Conservation (phyloP, 2,329 filamentous ascomycete species). For the Trichoderma sp. region DNA sequence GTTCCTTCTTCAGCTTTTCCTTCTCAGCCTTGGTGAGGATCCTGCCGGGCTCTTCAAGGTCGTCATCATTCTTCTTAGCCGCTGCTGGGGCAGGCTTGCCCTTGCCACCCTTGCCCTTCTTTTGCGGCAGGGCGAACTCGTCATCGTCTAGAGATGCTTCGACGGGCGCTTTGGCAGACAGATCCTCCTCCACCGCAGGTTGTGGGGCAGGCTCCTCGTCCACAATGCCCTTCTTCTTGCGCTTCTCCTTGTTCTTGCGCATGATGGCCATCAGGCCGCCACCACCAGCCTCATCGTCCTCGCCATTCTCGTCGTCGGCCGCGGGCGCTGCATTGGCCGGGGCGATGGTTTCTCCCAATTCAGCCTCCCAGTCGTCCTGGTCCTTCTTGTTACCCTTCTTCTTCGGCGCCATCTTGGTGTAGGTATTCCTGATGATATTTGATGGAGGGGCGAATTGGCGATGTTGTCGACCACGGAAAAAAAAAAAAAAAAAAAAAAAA, state of each 20-base stretch:
- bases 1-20: slow-evolving; percentile 96
- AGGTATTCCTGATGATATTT: neutral
- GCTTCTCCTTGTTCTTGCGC: slow-evolving; percentile 80
- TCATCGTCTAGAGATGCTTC: slow-evolving; percentile 87
- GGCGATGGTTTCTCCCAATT: slow-evolving; percentile 76
- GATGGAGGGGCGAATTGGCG: neutral
- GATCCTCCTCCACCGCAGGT: slow-evolving; percentile 39
- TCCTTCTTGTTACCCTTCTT: slow-evolving; percentile 85
- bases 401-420: slow-evolving; percentile 78
- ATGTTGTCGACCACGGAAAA: neutral
- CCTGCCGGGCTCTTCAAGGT: slow-evolving; percentile 57
- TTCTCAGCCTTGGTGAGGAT: slow-evolving; percentile 98
- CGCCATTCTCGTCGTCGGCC: slow-evolving; percentile 50
- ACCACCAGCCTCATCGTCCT: slow-evolving; percentile 55
- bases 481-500: neutral
- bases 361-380: slow-evolving; percentile 92
- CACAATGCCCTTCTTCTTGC: slow-evolving; percentile 85
- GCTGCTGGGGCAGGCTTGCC: slow-evolving; percentile 40
- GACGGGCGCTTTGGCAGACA: slow-evolving; percentile 67
- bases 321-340: slow-evolving; percentile 56
- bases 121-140: slow-evolving; percentile 80
- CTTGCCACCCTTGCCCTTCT: slow-evolving; percentile 64
- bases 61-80: slow-evolving; percentile 50
- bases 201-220: slow-evolving; percentile 63
- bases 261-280: slow-evolving; percentile 78